Conservation (phyloP, 2,329 filamentous ascomycete genomes). For the Rugonectria rugulosa region DNA sequence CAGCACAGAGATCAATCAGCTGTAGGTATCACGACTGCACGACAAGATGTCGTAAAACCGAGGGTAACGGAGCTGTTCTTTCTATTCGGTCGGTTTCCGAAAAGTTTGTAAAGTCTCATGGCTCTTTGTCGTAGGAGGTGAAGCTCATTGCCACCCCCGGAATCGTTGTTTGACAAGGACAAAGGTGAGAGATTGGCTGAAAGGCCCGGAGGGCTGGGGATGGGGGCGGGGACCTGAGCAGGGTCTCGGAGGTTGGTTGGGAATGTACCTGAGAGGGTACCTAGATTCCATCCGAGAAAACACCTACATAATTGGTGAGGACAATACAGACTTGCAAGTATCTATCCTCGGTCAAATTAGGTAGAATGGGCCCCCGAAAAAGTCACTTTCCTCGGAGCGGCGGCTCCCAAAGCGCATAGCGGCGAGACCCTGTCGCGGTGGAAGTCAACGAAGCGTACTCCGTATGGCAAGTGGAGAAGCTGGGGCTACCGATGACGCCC, state of each 20-base stretch:
- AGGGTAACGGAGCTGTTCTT: neutral
- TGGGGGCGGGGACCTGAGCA: neutral
- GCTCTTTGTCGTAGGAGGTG: neutral
- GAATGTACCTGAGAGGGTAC: neutral
- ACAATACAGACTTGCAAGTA: neutral
- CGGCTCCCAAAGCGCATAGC: neutral
- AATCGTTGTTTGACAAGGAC: neutral
- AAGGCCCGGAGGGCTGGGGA: neutral
- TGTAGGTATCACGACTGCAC: no score
- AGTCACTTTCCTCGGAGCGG: conserved; percentile 6
- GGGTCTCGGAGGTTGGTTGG: neutral
- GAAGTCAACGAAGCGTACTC: neutral
- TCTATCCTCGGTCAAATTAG: neutral
- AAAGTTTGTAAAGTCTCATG: neutral
- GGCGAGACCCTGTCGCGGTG: neutral
- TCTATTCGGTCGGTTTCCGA: conserved; percentile 20
- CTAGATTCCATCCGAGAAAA: conserved; percentile 3
- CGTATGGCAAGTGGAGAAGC: neutral
- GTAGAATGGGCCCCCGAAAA: neutral
- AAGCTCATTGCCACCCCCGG: neutral
- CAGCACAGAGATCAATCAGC: no score
- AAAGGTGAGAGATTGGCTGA: no score
- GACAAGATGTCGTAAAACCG: conserved; percentile 4
- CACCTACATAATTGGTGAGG: neutral
- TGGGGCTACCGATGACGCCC: neutral